Percentiles rank a stretch among this genome's conserved stretches.
These are phyloP conservation scores for Dicorynia guianensis DNA, from an alignment of 306 rosid species.

Conservation along the genomic window DNA sequence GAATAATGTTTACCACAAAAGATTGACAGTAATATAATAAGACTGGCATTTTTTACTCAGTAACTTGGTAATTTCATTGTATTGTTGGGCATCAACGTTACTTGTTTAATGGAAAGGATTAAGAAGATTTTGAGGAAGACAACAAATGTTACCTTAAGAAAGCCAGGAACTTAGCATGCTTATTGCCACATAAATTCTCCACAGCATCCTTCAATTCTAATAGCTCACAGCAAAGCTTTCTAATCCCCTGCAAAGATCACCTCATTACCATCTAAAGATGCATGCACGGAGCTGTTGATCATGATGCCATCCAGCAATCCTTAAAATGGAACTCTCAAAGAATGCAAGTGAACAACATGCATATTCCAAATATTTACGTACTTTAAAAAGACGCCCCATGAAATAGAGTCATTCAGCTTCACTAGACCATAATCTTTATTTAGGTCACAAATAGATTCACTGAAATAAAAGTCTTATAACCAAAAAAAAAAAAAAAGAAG, in stretches of 20 bases:
- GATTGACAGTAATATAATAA: neutral
- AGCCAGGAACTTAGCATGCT: constrained; percentile 88
- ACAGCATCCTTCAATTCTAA: constrained; percentile 93
- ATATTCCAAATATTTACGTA: constrained; percentile 4
- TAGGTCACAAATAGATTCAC: neutral
- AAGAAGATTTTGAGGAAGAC: constrained; percentile 8
- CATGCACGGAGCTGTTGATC: neutral
- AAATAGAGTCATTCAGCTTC: no score
- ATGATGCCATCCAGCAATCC: constrained; percentile 17
- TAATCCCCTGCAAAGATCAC: constrained; percentile 73
- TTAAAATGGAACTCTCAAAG: constrained; percentile 27
- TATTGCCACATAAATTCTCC: constrained; percentile 94
- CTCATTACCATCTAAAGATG: constrained; percentile 27
- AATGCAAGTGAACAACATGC: constrained; percentile 16
- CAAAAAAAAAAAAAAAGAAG: no score
- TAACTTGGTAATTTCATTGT: constrained; percentile 32
- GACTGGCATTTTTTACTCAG: constrained; percentile 20
- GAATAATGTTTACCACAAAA: neutral
- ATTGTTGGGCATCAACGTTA: constrained; percentile 14
- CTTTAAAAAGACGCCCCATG: neutral
- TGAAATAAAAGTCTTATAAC: no score
- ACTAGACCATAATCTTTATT: no score
- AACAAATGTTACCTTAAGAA: constrained; percentile 74
- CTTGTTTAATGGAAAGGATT: constrained; percentile 19
- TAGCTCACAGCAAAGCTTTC: constrained; percentile 95